These are phyloP conservation scores for Chlorophyllum brunneum DNA, from an alignment of 768 basidiomycete genomes.

Conservation along the genomic window DNA sequence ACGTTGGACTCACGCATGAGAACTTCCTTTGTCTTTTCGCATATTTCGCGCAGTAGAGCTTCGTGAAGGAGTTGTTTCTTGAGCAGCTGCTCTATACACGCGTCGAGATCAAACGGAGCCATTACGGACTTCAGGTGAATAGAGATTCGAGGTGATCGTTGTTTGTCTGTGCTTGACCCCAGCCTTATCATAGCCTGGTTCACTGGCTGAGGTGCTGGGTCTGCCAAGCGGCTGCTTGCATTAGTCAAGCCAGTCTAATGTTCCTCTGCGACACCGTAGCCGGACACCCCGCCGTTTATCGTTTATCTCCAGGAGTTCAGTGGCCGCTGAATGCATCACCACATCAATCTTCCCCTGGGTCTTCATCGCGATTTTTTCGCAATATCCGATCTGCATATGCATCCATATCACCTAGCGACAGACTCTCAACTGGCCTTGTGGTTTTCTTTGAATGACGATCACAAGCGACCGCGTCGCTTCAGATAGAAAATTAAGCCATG, in stretches of 20 bases:
- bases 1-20: constrained; percentile 99
- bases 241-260: background rate
- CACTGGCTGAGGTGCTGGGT: no score
- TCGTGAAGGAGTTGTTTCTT: constrained; percentile 94
- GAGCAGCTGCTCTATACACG: constrained; percentile 87
- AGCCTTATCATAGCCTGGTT: no score
- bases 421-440: background rate
- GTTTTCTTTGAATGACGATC: background rate
- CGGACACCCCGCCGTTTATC: background rate
- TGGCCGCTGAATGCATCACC: constrained; percentile 12
- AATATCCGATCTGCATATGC: constrained; percentile 11
- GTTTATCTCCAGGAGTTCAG: background rate
- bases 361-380: constrained; percentile 34
- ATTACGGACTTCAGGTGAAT: constrained; percentile 24
- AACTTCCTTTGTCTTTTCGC: constrained; percentile 99
- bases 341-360: constrained; percentile 19
- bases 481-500: no score
- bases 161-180: constrained; percentile 20
- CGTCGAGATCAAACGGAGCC: constrained; percentile 92
- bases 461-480: no score
- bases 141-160: constrained; percentile 19
- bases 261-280: background rate
- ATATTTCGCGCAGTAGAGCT: constrained; percentile 93
- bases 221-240: background rate
- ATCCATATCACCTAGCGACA: constrained; percentile 5